Evolutionary conservation across 495 filamentous ascomycete genomes (phyloP), one percentile per base, ranked within the genome.

Genomic region (Penicillium steckii): DNA sequence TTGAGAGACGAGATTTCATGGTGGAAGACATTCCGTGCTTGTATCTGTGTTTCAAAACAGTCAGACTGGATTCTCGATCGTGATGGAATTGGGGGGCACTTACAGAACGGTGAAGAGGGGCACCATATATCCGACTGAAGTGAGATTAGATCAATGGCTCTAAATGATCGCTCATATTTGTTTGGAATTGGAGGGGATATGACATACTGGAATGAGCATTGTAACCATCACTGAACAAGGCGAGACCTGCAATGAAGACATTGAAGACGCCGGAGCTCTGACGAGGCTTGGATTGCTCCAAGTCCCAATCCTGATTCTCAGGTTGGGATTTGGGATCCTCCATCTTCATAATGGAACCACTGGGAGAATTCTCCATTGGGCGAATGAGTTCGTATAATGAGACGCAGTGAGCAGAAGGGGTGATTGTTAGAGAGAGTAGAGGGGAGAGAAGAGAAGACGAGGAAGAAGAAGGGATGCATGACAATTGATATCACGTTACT

Each of bases 181-280:
- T n/a, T n/a, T n/a, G n/a, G n/a, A n/a, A n/a, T n/a, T n/a, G n/a
- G n/a, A n/a, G n/a, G n/a, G 12, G 26, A 3, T 10, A 23, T 13
- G 5, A 38, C 57, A 25, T 35, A 69, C 66, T 66, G 44, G 73
- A 69, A 45, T 74, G 67, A 13, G 65, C 70, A 53, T 74, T 75
- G 59, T 75, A 76, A 9, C 73, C 73, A 60, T 76, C 73, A 25
- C 64, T 67, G 56, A 73, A 70, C 1, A 76, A 60, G 13, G 70
- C 73, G 15, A 72, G 27, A 0, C 73, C 71, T 0, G 69, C 53
- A 13, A 74, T 54, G 15, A 74, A 23, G 8, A 73, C 68, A 30
- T 67, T 71, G 17, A 75, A 43, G 8, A 67, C 33, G 10, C 65
- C 61, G 0, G 55, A 61, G 37, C 30, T 45, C 24, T 50, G 59